Base-by-base conservation (phyloP, 164 flowering plant genomes). In the Dillenia turbinata region DNA sequence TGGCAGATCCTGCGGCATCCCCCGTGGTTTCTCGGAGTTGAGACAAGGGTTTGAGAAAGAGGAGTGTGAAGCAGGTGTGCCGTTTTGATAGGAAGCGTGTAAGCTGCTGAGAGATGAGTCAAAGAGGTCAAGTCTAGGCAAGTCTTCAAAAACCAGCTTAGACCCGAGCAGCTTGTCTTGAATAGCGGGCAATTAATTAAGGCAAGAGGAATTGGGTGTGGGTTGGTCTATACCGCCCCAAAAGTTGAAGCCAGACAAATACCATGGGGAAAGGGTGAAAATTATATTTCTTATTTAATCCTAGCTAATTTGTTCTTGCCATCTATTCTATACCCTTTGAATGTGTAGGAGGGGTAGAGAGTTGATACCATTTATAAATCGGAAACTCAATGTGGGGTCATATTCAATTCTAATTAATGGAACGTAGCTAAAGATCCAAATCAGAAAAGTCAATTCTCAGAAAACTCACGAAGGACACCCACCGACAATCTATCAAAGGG, bases 81-180 rank as follows among this genome's bases (percentile, higher is more conserved):
- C 87, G 85, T 1, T 85, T 81, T 55, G 87, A 85, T 44, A 68
- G 85, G 47, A 83, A 83, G 52, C 81, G 87, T 50, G 81, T 83
- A 46, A 71, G 70, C 54, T 83, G 47, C 80, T 79, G 9, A 83
- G 81, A 19, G 75, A 77, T 48, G 87, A 83, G 71, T 69, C 78
- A 10, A 79, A 70, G 61, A 40, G 87, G 52, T 53, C 67, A 12
- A 68, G 54, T 9, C 61, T 83, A 45, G 87, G 87, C 6, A 81
- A 79, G 55, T 64, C 65, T 63, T 81, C 87, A 26, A 75, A 1
- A 82, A 82, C 69, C 85, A 79, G 78, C 78, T 82, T 9, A 69
- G 78, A 8, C 78, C 85, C 0, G 83, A 79, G 66, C 85, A 82
- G 74, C 69, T 82, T 44, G 57, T 73, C 55, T 80, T 79, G 48